These are phyloP conservation scores for Auriscalpium microsporum DNA, from an alignment of 768 basidiomycete species.

Conservation along the genomic window DNA sequence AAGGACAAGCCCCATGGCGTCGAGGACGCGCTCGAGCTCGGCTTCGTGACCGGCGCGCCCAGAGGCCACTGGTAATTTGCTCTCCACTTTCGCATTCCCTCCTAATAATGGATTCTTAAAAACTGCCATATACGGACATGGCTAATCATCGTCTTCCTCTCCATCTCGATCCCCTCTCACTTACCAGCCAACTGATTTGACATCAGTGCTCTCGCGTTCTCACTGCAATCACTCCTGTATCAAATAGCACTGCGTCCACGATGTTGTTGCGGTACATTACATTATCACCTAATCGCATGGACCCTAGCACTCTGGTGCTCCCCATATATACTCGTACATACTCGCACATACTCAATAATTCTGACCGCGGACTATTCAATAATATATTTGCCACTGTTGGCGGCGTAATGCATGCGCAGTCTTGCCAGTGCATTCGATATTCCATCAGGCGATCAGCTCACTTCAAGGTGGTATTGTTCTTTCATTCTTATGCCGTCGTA, in stretches of 20 bases:
- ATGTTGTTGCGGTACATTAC: background rate
- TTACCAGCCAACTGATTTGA: background rate
- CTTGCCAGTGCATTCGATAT: no score
- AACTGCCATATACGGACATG: background rate
- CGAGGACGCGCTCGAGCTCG: constrained; percentile 46
- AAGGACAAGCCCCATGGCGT: constrained; percentile 30
- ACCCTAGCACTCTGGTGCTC: background rate
- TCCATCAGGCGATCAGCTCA: no score
- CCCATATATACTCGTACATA: background rate
- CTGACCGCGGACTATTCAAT: no score
- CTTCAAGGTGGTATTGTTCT: no score
- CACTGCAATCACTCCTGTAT: background rate
- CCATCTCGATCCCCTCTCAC: background rate
- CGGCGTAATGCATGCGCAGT: no score
- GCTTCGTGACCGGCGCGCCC: constrained; percentile 34
- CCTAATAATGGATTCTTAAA: no score
- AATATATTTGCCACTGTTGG: no score
- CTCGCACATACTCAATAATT: no score
- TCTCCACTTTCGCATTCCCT: background rate
- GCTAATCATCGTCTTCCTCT: background rate
- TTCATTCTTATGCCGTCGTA: no score
- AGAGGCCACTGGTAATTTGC: constrained; percentile 51
- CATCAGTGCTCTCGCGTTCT: background rate
- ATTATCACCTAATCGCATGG: background rate
- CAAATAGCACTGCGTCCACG: background rate